These are phyloP conservation scores for Aspergillus sp. DNA, from an alignment of 2,329 filamentous ascomycete genomes.

Conservation along the genomic window DNA sequence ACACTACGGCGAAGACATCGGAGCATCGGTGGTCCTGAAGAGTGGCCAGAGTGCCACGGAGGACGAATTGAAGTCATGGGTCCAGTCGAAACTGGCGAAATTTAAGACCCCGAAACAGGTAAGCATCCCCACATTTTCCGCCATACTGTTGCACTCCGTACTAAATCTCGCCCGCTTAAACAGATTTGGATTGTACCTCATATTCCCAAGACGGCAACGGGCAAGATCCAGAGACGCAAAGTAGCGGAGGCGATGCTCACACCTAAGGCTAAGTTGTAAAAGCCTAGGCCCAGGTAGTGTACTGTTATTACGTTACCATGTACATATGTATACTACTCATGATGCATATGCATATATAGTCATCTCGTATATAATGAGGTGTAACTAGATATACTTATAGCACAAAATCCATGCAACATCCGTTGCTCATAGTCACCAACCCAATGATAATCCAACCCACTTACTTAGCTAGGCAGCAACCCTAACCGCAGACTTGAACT, in stretches of 20 bases:
- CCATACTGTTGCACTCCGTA: neutral
- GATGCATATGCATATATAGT: neutral
- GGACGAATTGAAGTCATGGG: slow-evolving; percentile 66
- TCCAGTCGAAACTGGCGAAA: slow-evolving; percentile 69
- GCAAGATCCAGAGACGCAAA: slow-evolving; percentile 81
- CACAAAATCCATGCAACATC: neutral
- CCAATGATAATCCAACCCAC: neutral
- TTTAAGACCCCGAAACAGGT: slow-evolving; percentile 87
- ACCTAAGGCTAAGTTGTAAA: slow-evolving; percentile 53
- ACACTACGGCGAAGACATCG: slow-evolving; percentile 80
- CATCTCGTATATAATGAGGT: neutral
- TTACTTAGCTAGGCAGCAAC: slow-evolving; percentile 9
- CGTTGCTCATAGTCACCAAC: neutral
- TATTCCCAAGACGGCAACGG: slow-evolving; percentile 91
- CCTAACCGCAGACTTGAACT: slow-evolving; percentile 35
- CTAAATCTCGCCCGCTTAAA: neutral
- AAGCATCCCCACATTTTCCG: slow-evolving; percentile 21
- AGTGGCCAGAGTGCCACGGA: slow-evolving; percentile 56
- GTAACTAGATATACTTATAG: neutral
- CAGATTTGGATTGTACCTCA: slow-evolving; percentile 77
- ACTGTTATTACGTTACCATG: neutral
- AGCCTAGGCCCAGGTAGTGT: neutral
- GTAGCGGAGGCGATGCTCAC: slow-evolving; percentile 79
- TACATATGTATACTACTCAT: neutral
- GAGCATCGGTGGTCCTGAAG: slow-evolving; percentile 73